Conservation (phyloP, 2,329 filamentous ascomycete species). For the Cladophialophora immunda region DNA sequence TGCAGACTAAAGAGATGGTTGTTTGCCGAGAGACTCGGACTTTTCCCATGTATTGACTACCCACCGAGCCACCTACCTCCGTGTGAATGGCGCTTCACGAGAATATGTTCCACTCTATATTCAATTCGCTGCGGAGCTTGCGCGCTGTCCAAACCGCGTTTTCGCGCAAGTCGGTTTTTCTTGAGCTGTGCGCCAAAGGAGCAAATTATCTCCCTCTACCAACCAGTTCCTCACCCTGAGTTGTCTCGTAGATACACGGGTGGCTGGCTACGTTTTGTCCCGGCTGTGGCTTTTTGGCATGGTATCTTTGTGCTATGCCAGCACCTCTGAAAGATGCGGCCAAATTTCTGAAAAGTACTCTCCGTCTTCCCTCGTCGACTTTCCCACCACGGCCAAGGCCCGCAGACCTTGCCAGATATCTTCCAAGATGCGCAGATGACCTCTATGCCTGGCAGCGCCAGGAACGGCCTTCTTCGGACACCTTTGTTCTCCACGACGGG, state of each 20-base stretch:
- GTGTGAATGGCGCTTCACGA: background rate
- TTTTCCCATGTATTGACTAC: no score
- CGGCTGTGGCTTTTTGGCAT: conserved; percentile 9
- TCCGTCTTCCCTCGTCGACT: conserved; percentile 77
- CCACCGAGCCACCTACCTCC: no score
- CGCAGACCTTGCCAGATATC: conserved; percentile 63
- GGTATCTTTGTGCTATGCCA: conserved; percentile 37
- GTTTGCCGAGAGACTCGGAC: no score
- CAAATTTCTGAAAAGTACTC: conserved; percentile 76
- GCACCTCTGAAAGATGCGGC: conserved; percentile 42
- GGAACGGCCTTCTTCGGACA: conserved; percentile 57
- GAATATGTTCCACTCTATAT: background rate
- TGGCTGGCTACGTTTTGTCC: background rate
- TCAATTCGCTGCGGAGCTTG: background rate
- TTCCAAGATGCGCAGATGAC: conserved; percentile 82
- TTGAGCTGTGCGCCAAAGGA: background rate
- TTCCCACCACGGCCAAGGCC: conserved; percentile 66
- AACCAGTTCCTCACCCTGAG: background rate
- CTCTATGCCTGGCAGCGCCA: conserved; percentile 86
- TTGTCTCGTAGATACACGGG: background rate
- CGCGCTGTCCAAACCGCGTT: background rate
- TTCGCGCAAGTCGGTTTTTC: background rate
- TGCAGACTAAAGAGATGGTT: no score
- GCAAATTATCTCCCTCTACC: background rate
- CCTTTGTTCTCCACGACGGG: conserved; percentile 90